These are phyloP conservation scores for Grigorovia jiainica DNA, from an alignment of 805 yeast genomes.

Conservation along the genomic window DNA sequence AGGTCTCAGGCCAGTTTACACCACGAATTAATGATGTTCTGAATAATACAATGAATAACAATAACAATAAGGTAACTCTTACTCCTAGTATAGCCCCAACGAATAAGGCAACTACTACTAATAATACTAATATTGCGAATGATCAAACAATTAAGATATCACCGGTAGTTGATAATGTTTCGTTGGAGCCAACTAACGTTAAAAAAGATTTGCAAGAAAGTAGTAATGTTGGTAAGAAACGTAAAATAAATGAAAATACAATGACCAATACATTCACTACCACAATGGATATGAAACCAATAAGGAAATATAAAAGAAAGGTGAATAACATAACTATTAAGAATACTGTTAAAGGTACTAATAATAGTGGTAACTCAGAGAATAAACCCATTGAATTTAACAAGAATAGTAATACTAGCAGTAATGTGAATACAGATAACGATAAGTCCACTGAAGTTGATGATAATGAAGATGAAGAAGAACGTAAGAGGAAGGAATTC, in stretches of 20 bases:
- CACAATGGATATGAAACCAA: neutral
- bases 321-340: too few species aligned
- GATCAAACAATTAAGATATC: too few species aligned
- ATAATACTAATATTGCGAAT: constrained; percentile 1
- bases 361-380: neutral
- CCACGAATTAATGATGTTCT: too few species aligned
- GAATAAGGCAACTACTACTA: too few species aligned
- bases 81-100: too few species aligned
- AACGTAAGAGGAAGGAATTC: constrained; percentile 52
- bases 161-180: too few species aligned
- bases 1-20: too few species aligned
- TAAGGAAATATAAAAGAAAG: neutral
- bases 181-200: neutral
- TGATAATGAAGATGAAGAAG: constrained; percentile 60
- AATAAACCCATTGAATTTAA: neutral
- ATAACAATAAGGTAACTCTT: neutral
- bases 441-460: constrained; percentile 2
- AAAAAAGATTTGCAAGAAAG: neutral
- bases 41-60: neutral
- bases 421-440: neutral
- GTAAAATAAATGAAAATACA: neutral
- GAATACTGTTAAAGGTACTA: neutral
- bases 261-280: neutral
- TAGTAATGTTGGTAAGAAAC: neutral
- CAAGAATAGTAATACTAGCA: neutral